Evolutionary conservation across 495 filamentous ascomycete species (phyloP), one percentile per base, ranked within the genome.

Genomic region (Tuber aestivum): DNA sequence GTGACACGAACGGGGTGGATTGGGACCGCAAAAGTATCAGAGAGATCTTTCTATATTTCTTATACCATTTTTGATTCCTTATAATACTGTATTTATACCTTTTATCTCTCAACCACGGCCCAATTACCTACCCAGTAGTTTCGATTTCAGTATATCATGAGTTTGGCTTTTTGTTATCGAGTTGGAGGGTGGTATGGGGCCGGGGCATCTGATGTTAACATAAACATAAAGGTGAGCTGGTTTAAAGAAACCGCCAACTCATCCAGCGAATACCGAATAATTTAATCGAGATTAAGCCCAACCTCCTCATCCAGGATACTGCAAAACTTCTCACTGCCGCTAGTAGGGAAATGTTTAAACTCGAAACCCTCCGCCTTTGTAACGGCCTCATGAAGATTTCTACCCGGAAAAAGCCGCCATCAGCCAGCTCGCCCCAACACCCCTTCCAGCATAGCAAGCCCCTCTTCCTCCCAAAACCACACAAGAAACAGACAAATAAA

Each of bases 221-320:
- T 65, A 20, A 65, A 65, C 14, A 65, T 65, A 65, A 65, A 65
- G 14, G 35, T 65, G n/a, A 35, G 32, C 56, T 65, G 12, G 9
- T 20, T 16, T 1, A 32, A 35, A 65, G 56, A 27, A 65, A 65
- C 56, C 56, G 16, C 27, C 12, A 20, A 35, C 35, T 65, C 27
- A 35, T 61, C n/a, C 50, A 18, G 12, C 9, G 56, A 14, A 8
- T 35, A 71, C 42, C n/a, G 35, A 50, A 32, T 45, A 18, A 41
- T 38, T 79, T 69, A 80, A 72, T 76, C 78, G 14, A 80, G 41
- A 71, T 72, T 80, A 27, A 80, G 44, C 65, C 80, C 80, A 72
- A 81, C 75, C 69, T 81, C 80, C 40, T 81, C 79, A 14, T 81
- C 80, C 21, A 81, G 5, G 27, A 81, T 71, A n/a, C 41, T 27